Base-by-base conservation (phyloP, 1,139 yeast species). In the Scheffersomyces illinoinensis region DNA sequence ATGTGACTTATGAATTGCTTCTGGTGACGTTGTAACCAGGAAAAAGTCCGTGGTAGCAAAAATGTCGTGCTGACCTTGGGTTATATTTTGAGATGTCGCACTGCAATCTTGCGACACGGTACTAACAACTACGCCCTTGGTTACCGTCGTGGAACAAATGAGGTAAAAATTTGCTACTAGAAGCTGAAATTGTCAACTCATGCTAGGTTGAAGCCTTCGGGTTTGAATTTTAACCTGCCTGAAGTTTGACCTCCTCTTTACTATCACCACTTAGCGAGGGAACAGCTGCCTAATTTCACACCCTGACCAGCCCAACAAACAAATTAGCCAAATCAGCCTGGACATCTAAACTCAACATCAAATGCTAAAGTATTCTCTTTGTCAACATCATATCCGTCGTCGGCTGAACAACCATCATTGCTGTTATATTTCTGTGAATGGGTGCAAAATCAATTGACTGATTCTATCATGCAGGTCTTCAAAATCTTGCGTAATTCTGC, bases 1-100 rank as follows among this genome's bases (percentile, higher is more conserved):
- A 24, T 62, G 62, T 67, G 64, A 65, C 20, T 61, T 63, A 58
- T 67, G 60, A 57, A 63, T 62, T 26, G 59, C 58, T 33, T 67
- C 61, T 43, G 66, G 64, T 18, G 60, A 56, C 50, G 70, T 65
- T 54, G 66, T 21, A 64, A 23, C 47, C 52, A 51, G 54, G 56
- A 55, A 54, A 18, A 51, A 48, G 56, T 46, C 46, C 50, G 21
- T 26, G 39, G 52, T 23, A 14, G 51, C 50, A 24, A 24, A 33
- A 33, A 33, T 33, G 43, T 33, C 43, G 43, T 10, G 17, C 12
- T 24, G 10, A 24, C 7, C 10, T 4, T 10, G 4, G 43, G 2
- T 33, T 33, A 33, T 2, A 33, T 33, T 10, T 14, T 33, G 43
- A 12, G 43, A 33, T 33, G 43, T 33, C 43, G 43, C 43, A 12